Evolutionary conservation across 371 early-diverging fungal species (phyloP).

Genomic region (Apophysomyces trapeziformis): DNA sequence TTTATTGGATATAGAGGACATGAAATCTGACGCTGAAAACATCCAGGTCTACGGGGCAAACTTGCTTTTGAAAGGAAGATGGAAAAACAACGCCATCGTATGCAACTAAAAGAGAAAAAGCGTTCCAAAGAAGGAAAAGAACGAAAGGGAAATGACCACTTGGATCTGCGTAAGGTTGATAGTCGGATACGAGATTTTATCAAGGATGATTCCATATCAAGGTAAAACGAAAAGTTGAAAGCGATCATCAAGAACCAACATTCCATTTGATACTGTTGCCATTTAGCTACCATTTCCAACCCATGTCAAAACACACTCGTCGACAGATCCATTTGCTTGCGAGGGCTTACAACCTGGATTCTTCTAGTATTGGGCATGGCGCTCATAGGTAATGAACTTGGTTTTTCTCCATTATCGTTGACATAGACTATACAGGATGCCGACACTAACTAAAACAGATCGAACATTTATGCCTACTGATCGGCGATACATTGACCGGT

Average conservation of each 20-base stretch:
- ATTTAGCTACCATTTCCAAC: slow-evolving; percentile 48
- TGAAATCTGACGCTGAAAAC: slow-evolving; percentile 7
- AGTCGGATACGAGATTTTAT: slow-evolving; percentile 49
- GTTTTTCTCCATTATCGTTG: no score
- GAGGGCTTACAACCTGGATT: slow-evolving; percentile 53
- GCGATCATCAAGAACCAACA: neutral
- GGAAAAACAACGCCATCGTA: slow-evolving; percentile 9
- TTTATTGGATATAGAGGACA: neutral
- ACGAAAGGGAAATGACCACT: slow-evolving; percentile 8
- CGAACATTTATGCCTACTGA: slow-evolving; percentile 54
- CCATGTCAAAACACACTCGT: slow-evolving; percentile 56
- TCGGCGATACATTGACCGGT: slow-evolving; percentile 51
- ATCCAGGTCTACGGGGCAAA: neutral
- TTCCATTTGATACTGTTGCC: neutral
- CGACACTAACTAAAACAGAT: slow-evolving; percentile 55
- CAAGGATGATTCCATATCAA: slow-evolving; percentile 36
- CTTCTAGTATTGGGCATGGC: slow-evolving; percentile 55
- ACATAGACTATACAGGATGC: slow-evolving; percentile 25
- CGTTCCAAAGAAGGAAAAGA: slow-evolving; percentile 17
- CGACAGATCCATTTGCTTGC: slow-evolving; percentile 59
- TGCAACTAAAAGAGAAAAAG: slow-evolving; percentile 16
- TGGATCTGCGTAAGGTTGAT: slow-evolving; percentile 28
- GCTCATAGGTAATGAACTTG: slow-evolving; percentile 26
- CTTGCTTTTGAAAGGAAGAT: slow-evolving; percentile 7
- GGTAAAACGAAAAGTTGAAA: slow-evolving; percentile 15